Conservation (phyloP, 75 land plant species). For the Pinus tabuliformis region DNA sequence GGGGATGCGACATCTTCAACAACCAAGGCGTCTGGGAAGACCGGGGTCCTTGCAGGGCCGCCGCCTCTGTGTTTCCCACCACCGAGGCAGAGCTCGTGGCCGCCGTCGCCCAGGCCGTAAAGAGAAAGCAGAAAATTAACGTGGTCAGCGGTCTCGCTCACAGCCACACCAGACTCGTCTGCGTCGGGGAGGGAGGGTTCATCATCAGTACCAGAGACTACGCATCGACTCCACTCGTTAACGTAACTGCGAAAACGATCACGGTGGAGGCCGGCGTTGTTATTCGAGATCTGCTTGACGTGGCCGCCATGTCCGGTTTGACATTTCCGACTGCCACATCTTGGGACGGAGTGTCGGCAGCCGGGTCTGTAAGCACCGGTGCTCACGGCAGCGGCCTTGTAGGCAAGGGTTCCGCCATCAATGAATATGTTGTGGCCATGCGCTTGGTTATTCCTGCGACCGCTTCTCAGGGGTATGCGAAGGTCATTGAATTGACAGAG, state of each 20-base stretch:
- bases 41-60: background rate
- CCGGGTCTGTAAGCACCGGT: constrained; percentile 21
- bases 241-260: constrained; percentile 3
- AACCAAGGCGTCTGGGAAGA: background rate
- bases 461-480: constrained; percentile 10
- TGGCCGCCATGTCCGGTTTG: constrained; percentile 2
- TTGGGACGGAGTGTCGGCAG: constrained; percentile 16
- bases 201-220: constrained; percentile 26
- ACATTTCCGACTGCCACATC: constrained; percentile 11
- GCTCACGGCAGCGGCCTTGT: constrained; percentile 21
- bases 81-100: background rate
- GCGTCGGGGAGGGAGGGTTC: constrained; percentile 22
- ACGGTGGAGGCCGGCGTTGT: constrained; percentile 19
- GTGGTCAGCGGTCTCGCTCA: constrained; percentile 18
- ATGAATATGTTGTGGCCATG: constrained; percentile 25
- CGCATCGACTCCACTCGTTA: background rate
- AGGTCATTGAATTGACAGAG: constrained; percentile 2
- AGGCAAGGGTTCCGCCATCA: constrained; percentile 8
- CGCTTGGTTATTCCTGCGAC: constrained; percentile 17
- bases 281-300: constrained; percentile 16
- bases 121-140: constrained; percentile 24
- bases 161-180: constrained; percentile 26
- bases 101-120: background rate
- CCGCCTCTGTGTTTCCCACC: background rate
- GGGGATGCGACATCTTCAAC: background rate